Percentiles rank a stretch among this genome's conserved stretches.
phyloP scores from a whole-genome alignment of 2,329 filamentous ascomycete genomes.

The Cordyceps militaris region DNA sequence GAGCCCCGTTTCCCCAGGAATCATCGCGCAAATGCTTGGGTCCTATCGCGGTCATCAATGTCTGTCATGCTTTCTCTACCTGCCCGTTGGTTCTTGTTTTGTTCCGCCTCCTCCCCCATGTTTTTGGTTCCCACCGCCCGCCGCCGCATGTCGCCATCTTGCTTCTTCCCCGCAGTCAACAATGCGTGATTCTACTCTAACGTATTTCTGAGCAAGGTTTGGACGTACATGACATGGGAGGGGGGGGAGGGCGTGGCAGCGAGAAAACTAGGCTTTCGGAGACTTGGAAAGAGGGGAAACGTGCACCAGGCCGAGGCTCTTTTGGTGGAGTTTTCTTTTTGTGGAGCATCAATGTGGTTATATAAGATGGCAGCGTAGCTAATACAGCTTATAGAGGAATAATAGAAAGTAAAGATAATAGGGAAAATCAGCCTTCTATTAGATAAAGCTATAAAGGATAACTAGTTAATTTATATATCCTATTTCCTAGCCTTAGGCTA shows the following conservation, averaged over 20 bases:
- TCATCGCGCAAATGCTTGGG: background rate
- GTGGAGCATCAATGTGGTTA: too few species aligned
- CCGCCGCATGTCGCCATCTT: background rate
- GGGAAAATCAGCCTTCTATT: too few species aligned
- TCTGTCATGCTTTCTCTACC: background rate
- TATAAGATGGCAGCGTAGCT: too few species aligned
- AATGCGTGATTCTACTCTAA: background rate
- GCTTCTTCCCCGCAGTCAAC: background rate
- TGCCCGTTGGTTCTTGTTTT: background rate
- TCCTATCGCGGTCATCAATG: background rate
- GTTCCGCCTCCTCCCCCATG: background rate
- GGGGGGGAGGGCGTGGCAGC: background rate
- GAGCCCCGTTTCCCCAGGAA: slow-evolving; percentile 10
- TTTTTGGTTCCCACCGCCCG: background rate
- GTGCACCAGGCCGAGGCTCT: slow-evolving; percentile 3
- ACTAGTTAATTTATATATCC: too few species aligned
- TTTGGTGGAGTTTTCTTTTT: background rate
- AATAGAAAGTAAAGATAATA: too few species aligned
- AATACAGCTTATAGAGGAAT: too few species aligned
- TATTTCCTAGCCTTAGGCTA: too few species aligned
- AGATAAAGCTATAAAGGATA: too few species aligned
- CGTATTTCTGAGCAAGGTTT: background rate
- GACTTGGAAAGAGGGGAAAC: slow-evolving; percentile 7
- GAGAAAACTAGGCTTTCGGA: background rate
- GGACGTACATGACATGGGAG: background rate